Evolutionary conservation across 139 green algal genomes (phyloP), one percentile per base, ranked within the genome.

Genomic region (Ettlia oleoabundans): DNA sequence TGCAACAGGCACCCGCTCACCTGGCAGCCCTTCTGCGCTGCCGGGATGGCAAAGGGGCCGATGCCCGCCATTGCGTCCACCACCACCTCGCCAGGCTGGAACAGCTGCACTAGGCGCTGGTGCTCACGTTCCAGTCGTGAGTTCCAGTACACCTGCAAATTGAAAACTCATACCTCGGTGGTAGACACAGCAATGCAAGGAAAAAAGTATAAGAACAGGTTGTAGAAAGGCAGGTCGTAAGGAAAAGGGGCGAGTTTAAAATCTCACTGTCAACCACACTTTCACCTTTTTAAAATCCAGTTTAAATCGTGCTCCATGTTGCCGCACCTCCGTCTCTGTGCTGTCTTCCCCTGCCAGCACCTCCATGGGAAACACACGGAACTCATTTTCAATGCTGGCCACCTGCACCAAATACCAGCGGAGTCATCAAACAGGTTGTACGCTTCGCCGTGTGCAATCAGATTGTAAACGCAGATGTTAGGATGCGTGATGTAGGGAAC

Each of bases 71-170:
- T 98, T 43, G 95, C 87, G 81, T 98, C 95, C 13, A 93, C 79
- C 28, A 99, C 82, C 13, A 94, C 81, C 2, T 98, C 80, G 0
- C 76, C 84, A 1, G 82, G 82, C 61, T 80, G 41, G 72, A 97
- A 96, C 26, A 69, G 81, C 19, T 37, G 64, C 18, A 97, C 92
- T 78, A 99, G 88, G 21, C 97, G 91, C 52, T 90, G 81, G 92
- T 99, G 97, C 89, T 99, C 97, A 30, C 81, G 55, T 88, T 99
- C 97, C 52, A 99, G 90, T 0, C 97, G 84, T 1, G 94, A 98
- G 91, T 99, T 99, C 97, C 97, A 99, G 86, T 99, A 99, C 76
- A 99, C 96, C 86, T 96, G 64, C 2, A 58, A 15, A 58, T 15
- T 58, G 47, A 58, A 10, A 15, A 32, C 18, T 9, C 5, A 65